Evolutionary conservation across 768 basidiomycete genomes (phyloP).

Genomic region (Leccinum subgranulosum): DNA sequence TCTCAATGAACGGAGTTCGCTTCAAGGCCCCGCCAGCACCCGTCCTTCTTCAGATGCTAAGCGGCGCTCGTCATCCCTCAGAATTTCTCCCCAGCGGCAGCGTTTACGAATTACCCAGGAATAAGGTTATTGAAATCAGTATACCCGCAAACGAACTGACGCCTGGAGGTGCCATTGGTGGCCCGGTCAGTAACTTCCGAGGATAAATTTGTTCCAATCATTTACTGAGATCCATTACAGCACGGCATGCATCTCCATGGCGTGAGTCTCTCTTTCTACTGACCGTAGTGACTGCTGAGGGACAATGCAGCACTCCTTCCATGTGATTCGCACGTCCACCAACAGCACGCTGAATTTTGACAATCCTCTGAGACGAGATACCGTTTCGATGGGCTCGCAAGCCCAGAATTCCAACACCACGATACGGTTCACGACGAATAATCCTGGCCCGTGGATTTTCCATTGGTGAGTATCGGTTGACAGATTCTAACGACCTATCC

Average conservation of each 20-base stretch:
- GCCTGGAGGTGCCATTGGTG: constrained; percentile 35
- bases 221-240: constrained; percentile 7
- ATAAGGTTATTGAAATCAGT: constrained; percentile 45
- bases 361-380: constrained; percentile 37
- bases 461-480: constrained; percentile 32
- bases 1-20: constrained; percentile 31
- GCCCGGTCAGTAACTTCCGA: constrained; percentile 23
- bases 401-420: constrained; percentile 42
- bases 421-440: constrained; percentile 61
- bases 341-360: constrained; percentile 32
- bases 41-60: constrained; percentile 57
- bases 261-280: constrained; percentile 22
- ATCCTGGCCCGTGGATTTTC: constrained; percentile 60
- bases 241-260: constrained; percentile 43
- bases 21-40: constrained; percentile 45
- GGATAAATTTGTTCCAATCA: neutral
- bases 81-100: constrained; percentile 48
- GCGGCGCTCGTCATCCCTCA: constrained; percentile 44
- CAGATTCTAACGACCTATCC: neutral
- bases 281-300: neutral
- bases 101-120: constrained; percentile 44
- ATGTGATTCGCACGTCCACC: constrained; percentile 35
- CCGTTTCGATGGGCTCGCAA: constrained; percentile 31
- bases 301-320: constrained; percentile 34
- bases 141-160: constrained; percentile 39